Conservation (phyloP, 2,329 filamentous ascomycete species). For the Conoideocrella luteorostrata region DNA sequence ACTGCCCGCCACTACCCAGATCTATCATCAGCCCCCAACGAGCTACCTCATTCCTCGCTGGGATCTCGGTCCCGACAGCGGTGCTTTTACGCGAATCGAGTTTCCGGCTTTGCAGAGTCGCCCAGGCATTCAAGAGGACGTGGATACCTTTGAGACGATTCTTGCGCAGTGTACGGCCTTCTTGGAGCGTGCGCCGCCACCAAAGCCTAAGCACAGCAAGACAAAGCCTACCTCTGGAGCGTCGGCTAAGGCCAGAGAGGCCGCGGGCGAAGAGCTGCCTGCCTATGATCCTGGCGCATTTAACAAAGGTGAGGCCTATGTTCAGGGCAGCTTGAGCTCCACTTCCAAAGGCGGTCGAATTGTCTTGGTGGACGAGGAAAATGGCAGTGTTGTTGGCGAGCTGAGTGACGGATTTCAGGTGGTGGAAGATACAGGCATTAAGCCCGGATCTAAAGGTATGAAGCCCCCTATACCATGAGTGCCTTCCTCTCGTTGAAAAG, state of each 20-base stretch:
- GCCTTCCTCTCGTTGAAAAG: neutral
- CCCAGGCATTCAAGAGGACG: conserved; percentile 75
- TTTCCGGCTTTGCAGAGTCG: conserved; percentile 72
- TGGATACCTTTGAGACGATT: conserved; percentile 96
- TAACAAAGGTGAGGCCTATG: conserved; percentile 73
- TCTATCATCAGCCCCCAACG: conserved; percentile 88
- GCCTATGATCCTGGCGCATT: conserved; percentile 79
- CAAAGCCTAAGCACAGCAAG: conserved; percentile 30
- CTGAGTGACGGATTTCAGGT: conserved; percentile 76
- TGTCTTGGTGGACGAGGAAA: conserved; percentile 89
- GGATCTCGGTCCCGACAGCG: conserved; percentile 83
- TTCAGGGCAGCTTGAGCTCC: conserved; percentile 53
- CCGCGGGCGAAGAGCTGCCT: conserved; percentile 40
- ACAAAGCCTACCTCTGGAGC: conserved; percentile 14
- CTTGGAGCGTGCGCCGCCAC: conserved; percentile 72
- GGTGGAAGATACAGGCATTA: conserved; percentile 67
- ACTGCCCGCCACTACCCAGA: conserved; percentile 89
- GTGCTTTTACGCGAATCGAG: conserved; percentile 88
- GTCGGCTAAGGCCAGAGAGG: conserved; percentile 34
- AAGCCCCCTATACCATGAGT: neutral
- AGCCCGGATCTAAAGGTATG: conserved; percentile 84
- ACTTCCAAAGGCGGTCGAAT: conserved; percentile 62
- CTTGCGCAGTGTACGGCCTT: conserved; percentile 97
- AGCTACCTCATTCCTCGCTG: conserved; percentile 94
- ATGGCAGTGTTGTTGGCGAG: conserved; percentile 92